Conservation (phyloP, 2,329 filamentous ascomycete genomes). For the Ophidiomyces ophidiicola region DNA sequence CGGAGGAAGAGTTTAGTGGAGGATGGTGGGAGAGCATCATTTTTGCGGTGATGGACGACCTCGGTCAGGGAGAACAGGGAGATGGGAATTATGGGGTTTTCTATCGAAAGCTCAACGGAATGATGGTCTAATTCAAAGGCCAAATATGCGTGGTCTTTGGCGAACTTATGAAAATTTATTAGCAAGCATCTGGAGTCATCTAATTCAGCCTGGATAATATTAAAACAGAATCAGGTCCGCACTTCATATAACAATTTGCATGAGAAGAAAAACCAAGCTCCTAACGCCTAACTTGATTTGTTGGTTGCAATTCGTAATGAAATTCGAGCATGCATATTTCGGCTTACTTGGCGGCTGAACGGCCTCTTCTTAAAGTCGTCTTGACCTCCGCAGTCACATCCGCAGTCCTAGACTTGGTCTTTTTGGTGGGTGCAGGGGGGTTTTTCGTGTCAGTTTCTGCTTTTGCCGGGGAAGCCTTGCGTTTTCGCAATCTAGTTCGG, state of each 20-base stretch:
- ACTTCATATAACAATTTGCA: too few species aligned
- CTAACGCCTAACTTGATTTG: neutral
- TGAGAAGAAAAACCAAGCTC: neutral
- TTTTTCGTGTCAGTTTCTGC: neutral
- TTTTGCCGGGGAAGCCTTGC: slow-evolving; percentile 3
- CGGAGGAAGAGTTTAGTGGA: slow-evolving; percentile 49
- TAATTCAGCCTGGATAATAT: neutral
- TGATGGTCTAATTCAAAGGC: slow-evolving; percentile 18
- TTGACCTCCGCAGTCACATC: neutral
- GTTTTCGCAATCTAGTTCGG: slow-evolving; percentile 6
- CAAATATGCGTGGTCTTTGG: neutral
- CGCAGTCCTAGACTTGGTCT: neutral
- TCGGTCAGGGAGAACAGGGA: slow-evolving; percentile 17
- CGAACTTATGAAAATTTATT: slow-evolving; percentile 6
- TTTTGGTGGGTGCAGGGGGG: slow-evolving; percentile 4
- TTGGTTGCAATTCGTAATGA: neutral
- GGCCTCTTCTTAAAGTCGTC: slow-evolving; percentile 12
- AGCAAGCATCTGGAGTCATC: neutral
- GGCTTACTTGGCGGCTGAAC: slow-evolving; percentile 12
- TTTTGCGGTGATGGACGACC: slow-evolving; percentile 48
- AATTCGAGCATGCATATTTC: neutral
- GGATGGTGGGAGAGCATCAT: slow-evolving; percentile 54
- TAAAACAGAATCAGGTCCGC: too few species aligned
- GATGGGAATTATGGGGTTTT: slow-evolving; percentile 27
- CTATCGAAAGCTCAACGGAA: slow-evolving; percentile 21